Conservation (phyloP, 129 eudicot species). For the Sambucus nigra region DNA sequence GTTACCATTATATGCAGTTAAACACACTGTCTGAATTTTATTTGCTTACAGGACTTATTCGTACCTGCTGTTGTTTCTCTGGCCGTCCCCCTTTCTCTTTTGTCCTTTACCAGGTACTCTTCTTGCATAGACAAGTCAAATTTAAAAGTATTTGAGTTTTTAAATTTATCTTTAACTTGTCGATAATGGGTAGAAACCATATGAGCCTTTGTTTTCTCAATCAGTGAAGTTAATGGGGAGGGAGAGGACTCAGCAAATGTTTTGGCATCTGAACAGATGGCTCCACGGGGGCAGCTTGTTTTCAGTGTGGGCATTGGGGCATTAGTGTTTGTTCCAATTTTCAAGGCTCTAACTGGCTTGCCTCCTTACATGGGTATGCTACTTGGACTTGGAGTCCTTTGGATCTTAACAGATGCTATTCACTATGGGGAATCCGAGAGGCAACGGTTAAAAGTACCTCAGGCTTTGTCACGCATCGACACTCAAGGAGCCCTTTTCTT, state of each 20-base stretch:
- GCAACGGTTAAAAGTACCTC: constrained; percentile 85
- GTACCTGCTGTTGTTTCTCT: constrained; percentile 75
- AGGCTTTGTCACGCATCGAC: constrained; percentile 92
- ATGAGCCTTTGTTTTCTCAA: constrained; percentile 7
- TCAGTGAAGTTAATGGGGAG: constrained; percentile 75
- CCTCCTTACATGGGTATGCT: constrained; percentile 97
- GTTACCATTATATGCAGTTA: no score
- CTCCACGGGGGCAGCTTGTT: constrained; percentile 95
- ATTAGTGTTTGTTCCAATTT: constrained; percentile 79
- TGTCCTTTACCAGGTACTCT: constrained; percentile 86
- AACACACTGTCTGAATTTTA: no score
- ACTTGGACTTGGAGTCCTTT: constrained; percentile 93
- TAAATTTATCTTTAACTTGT: not conserved
- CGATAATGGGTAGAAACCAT: not conserved
- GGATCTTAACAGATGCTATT: constrained; percentile 94
- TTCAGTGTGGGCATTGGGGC: constrained; percentile 86
- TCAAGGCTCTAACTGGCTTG: constrained; percentile 82
- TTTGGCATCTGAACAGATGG: constrained; percentile 96
- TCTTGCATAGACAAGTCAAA: not conserved
- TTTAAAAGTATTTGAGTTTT: not conserved
- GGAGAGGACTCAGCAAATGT: constrained; percentile 58
- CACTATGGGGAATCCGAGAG: constrained; percentile 94
- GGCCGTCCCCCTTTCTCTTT: constrained; percentile 85
- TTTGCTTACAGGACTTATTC: constrained; percentile 43
- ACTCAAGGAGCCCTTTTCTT: constrained; percentile 97